These are phyloP conservation scores for Guadua angustifolia DNA, from an alignment of 176 grass and related monocot species.

Conservation along the genomic window DNA sequence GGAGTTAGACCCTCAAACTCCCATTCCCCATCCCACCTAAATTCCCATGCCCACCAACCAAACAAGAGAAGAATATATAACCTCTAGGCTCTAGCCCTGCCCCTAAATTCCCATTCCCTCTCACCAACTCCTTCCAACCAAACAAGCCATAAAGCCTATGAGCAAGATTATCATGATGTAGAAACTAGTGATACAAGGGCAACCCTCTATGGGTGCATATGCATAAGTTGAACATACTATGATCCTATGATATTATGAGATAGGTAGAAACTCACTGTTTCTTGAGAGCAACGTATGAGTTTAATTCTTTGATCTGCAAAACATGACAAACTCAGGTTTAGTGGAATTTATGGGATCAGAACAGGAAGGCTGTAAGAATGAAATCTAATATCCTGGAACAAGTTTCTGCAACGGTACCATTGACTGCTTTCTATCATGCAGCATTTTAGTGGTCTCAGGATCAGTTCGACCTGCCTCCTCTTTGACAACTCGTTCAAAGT, in stretches of 20 bases:
- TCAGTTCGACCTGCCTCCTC: constrained; percentile 57
- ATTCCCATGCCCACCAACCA: no score
- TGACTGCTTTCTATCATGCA: constrained; percentile 89
- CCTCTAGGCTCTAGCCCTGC: no score
- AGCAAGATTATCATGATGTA: constrained; percentile 17
- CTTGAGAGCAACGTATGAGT: constrained; percentile 96
- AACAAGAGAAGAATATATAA: no score
- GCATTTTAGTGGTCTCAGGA: constrained; percentile 56
- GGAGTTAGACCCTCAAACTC: no score
- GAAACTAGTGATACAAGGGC: background rate
- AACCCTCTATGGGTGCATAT: background rate
- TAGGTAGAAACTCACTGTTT: constrained; percentile 82
- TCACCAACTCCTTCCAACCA: no score
- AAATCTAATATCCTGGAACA: background rate
- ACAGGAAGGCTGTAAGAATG: background rate
- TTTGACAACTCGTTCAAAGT: constrained; percentile 83
- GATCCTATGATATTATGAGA: background rate
- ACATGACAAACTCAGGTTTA: constrained; percentile 38
- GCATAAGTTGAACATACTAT: background rate
- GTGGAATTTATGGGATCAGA: constrained; percentile 11
- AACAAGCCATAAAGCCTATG: background rate
- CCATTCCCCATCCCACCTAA: no score
- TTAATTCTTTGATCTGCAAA: constrained; percentile 97
- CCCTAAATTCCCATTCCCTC: no score
- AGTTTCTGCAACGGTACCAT: constrained; percentile 51